These are phyloP conservation scores for Colletotrichum endophyticum DNA, from an alignment of 2,329 filamentous ascomycete species.

Conservation along the genomic window DNA sequence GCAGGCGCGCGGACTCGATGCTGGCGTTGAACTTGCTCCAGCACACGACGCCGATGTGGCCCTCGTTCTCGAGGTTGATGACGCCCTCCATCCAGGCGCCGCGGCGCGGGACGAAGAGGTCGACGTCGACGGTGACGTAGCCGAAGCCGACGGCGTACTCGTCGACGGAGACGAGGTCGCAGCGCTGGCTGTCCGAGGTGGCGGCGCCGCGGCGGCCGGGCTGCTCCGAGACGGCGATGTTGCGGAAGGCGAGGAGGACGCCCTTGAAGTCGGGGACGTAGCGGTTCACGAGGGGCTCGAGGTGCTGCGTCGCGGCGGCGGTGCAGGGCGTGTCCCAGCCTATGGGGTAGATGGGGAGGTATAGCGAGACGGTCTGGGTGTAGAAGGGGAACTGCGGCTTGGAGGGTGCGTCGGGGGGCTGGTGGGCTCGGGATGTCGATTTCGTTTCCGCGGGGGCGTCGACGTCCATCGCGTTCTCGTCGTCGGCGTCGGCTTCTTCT, in stretches of 20 bases:
- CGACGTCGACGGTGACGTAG: slow-evolving; percentile 87
- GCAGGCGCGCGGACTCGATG: slow-evolving; percentile 78
- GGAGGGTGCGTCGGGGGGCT: slow-evolving; percentile 39
- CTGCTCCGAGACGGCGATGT: slow-evolving; percentile 67
- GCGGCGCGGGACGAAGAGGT: slow-evolving; percentile 78
- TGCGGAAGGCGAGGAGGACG: slow-evolving; percentile 76
- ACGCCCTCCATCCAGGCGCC: slow-evolving; percentile 80
- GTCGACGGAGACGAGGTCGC: slow-evolving; percentile 60
- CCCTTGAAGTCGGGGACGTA: slow-evolving; percentile 77
- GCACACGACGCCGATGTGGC: slow-evolving; percentile 86
- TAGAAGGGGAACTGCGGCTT: slow-evolving; percentile 72
- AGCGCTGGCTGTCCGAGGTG: slow-evolving; percentile 50
- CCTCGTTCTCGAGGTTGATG: slow-evolving; percentile 86
- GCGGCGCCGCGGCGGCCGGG: slow-evolving; percentile 54
- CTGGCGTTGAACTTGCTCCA: slow-evolving; percentile 93
- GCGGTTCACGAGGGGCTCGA: slow-evolving; percentile 76
- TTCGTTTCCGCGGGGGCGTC: slow-evolving; percentile 33
- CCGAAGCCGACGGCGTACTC: slow-evolving; percentile 88
- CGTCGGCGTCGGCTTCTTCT: not conserved
- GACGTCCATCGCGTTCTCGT: slow-evolving; percentile 44
- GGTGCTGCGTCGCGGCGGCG: slow-evolving; percentile 74
- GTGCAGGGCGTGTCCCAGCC: slow-evolving; percentile 74
- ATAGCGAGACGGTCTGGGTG: slow-evolving; percentile 80
- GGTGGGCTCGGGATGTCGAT: slow-evolving; percentile 37
- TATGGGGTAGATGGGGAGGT: slow-evolving; percentile 74